Evolutionary conservation across 1,284 basidiomycete species (phyloP), one percentile per base, ranked within the genome.

Genomic region (Sanghuangporus baumii): DNA sequence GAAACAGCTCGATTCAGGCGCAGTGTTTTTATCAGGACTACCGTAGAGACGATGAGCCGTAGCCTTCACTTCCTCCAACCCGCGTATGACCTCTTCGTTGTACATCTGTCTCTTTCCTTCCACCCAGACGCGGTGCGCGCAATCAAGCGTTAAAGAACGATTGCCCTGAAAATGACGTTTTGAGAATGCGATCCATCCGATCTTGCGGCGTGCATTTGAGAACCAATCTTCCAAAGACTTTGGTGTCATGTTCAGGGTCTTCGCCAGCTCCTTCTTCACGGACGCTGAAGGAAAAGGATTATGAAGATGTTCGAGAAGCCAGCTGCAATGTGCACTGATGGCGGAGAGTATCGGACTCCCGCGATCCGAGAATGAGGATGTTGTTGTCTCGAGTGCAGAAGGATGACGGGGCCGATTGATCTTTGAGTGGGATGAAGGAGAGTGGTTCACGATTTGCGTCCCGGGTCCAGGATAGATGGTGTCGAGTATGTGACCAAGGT

Each of bases 151-250:
- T 0, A 78, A 72, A 0, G 67, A 68, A 9, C 77, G 74, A 34
- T 75, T 74, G 20, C 75, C 76, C 0, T 68, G 60, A 57, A 82
- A 85, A 34, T 65, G 65, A 0, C 69, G 62, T 11, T 74, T 77
- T 0, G 76, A 75, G 0, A 84, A 63, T 0, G 63, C 41, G 3
- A 78, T 81, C 84, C 83, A 85, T 0, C 82, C 83, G 0, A 84
- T 84, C 0, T 81, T 75, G 16, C 77, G 76, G 0, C 84, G 75
- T 0, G 71, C 71, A 16, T 79, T 78, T 18, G 74, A 68, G 52
- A 85, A 85, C 84, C 83, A 85, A 0, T 71, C 69, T 40, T 78
- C 76, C 41, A 85, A 68, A 1, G 77, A 71, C 18, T 73, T 72
- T 0, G 73, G 12, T 0, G 72, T 20, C 0, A 66, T 71, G 0